These are phyloP conservation scores for Trichoderma erinaceum DNA, from an alignment of 495 filamentous ascomycete species.

Conservation along the genomic window DNA sequence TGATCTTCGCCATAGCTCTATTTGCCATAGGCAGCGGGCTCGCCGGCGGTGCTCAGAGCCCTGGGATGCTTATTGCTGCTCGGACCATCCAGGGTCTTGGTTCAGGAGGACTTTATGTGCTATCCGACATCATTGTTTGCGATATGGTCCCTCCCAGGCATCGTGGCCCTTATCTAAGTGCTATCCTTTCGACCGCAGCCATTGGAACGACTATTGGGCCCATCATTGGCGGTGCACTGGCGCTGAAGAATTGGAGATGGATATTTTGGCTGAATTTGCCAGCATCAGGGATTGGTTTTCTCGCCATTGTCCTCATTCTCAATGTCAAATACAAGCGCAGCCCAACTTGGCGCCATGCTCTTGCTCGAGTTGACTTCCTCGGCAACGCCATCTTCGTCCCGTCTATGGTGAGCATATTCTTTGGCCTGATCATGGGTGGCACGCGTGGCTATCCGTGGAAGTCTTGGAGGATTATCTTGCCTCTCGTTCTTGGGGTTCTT, in stretches of 20 bases:
- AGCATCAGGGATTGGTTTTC: not conserved
- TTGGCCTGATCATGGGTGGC: not conserved
- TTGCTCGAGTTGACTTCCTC: not conserved
- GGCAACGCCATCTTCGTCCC: not conserved
- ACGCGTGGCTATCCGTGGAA: not conserved
- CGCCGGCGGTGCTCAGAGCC: not conserved
- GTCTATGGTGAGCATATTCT: not conserved
- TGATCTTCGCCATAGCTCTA: not conserved
- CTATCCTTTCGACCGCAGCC: not conserved
- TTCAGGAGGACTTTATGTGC: not conserved
- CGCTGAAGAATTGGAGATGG: not conserved
- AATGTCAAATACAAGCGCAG: not conserved
- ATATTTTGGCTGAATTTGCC: not conserved
- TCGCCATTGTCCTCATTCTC: not conserved
- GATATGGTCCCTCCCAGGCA: not conserved
- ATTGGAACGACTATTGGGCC: not conserved
- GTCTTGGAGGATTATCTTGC: not conserved
- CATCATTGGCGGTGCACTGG: not conserved
- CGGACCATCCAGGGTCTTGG: not conserved
- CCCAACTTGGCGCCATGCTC: not conserved
- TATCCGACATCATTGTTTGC: not conserved
- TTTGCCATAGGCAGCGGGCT: not conserved
- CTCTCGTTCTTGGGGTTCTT: not conserved
- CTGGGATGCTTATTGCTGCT: not conserved
- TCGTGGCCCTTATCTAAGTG: not conserved